Percentiles rank a stretch among this genome's conserved stretches.
phyloP scores from a whole-genome alignment of 441 rosid genomes.

The Pelargonium citronellum region DNA sequence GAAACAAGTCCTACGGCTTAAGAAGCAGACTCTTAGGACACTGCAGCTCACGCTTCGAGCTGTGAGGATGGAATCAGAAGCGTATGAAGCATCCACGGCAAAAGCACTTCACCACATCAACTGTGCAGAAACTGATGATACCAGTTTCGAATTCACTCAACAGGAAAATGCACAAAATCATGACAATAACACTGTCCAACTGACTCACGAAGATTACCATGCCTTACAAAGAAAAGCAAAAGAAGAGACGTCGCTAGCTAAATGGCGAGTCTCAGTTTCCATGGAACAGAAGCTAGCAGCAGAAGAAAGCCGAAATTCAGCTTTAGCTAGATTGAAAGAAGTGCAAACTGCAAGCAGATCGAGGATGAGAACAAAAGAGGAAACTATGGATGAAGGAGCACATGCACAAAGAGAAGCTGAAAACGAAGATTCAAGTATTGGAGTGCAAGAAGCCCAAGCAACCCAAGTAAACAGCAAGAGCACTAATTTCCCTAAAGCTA shows the following conservation, averaged over 20 bases:
- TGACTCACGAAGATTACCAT: not conserved
- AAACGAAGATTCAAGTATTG: not conserved
- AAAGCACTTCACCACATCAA: slow-evolving; percentile 25
- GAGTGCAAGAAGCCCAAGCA: not conserved
- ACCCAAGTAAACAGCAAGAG: not conserved
- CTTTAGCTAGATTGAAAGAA: not conserved
- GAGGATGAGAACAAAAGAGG: not conserved
- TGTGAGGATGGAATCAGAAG: slow-evolving; percentile 38
- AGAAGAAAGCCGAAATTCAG: not conserved
- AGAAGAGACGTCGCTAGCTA: slow-evolving; percentile 37
- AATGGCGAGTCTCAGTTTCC: slow-evolving; percentile 41
- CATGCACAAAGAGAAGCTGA: not conserved
- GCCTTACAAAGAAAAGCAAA: slow-evolving; percentile 28
- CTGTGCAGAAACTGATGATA: slow-evolving; percentile 20
- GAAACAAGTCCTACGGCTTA: slow-evolving; percentile 35
- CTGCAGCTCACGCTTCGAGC: slow-evolving; percentile 36
- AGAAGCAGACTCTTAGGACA: slow-evolving; percentile 37
- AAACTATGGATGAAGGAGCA: too few relatives aligned
- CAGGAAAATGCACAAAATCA: not conserved
- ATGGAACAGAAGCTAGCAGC: slow-evolving; percentile 36
- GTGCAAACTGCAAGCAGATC: not conserved
- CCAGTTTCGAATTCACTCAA: slow-evolving; percentile 24
- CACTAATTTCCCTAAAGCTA: not conserved
- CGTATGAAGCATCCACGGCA: slow-evolving; percentile 29
- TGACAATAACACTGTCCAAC: not conserved